A percentile compares a stretch with the other conserved stretches of the same genome.
Evolutionary conservation across 1,284 basidiomycete species (phyloP).

Genomic region (Marasmius sp.): DNA sequence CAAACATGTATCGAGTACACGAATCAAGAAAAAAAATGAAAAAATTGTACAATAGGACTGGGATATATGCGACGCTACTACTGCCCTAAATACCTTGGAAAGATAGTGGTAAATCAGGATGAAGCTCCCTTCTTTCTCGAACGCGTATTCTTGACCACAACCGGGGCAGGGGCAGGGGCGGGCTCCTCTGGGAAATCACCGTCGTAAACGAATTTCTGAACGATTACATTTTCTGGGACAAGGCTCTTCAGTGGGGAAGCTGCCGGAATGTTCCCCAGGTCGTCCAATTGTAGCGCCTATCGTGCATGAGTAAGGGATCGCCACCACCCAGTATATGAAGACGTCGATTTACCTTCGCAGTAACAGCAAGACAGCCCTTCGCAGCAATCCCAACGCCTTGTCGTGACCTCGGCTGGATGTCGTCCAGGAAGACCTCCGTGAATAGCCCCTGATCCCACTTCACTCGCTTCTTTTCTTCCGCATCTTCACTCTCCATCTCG

Average conservation of each 20-base stretch:
- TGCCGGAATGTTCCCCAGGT: conserved; percentile 73
- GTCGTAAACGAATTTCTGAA: conserved; percentile 84
- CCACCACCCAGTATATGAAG: neutral
- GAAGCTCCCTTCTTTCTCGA: conserved; percentile 34
- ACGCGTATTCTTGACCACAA: conserved; percentile 49
- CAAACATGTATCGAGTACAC: conserved; percentile 14
- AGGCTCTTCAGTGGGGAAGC: conserved; percentile 62
- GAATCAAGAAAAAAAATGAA: neutral
- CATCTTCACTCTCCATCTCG: conserved; percentile 29
- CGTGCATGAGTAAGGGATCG: conserved; percentile 5
- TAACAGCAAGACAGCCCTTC: conserved; percentile 66
- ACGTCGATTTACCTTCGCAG: conserved; percentile 55
- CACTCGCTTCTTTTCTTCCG: conserved; percentile 53
- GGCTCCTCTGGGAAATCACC: conserved; percentile 55
- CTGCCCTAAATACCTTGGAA: neutral
- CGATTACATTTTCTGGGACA: conserved; percentile 64
- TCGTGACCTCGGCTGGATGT: conserved; percentile 47
- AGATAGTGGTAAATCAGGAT: neutral
- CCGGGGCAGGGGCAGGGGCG: conserved; percentile 29
- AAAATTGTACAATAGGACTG: neutral
- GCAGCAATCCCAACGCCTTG: conserved; percentile 42
- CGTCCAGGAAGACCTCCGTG: conserved; percentile 59
- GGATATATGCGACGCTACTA: neutral
- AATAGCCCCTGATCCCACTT: conserved; percentile 79
- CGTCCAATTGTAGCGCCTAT: conserved; percentile 68